Evolutionary conservation across 495 filamentous ascomycete genomes (phyloP).

Genomic region (Penicillium crystallinum): DNA sequence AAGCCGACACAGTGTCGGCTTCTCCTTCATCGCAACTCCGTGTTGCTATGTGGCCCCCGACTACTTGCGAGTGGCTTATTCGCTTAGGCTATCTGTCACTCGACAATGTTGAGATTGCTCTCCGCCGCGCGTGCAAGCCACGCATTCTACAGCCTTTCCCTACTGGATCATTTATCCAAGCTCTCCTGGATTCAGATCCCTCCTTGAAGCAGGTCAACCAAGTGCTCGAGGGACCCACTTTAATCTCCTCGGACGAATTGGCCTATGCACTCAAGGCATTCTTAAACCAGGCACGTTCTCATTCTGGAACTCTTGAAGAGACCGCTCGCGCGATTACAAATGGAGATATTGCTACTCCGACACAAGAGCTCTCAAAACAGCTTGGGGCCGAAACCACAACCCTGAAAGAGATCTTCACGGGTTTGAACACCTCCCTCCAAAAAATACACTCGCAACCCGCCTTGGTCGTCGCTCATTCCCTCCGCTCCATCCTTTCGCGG

Average conservation of each 20-base stretch:
- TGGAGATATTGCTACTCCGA: slow-evolving; percentile 20
- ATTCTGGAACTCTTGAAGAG: slow-evolving; percentile 31
- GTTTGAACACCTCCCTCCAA: slow-evolving; percentile 46
- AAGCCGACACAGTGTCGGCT: slow-evolving; percentile 17
- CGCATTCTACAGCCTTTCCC: slow-evolving; percentile 40
- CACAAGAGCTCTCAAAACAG: slow-evolving; percentile 23
- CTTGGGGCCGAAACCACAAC: slow-evolving; percentile 20
- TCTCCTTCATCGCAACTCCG: slow-evolving; percentile 35
- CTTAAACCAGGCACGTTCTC: slow-evolving; percentile 32
- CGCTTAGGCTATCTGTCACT: slow-evolving; percentile 56
- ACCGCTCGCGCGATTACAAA: slow-evolving; percentile 29
- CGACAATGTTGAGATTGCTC: slow-evolving; percentile 53
- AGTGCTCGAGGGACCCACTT: slow-evolving; percentile 41
- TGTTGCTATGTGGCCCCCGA: slow-evolving; percentile 46
- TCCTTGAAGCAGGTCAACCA: slow-evolving; percentile 54
- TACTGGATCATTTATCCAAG: slow-evolving; percentile 53
- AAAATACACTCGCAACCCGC: slow-evolving; percentile 62
- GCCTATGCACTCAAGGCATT: slow-evolving; percentile 36
- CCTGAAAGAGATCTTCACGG: slow-evolving; percentile 34
- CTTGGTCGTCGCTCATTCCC: slow-evolving; percentile 49
- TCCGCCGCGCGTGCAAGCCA: slow-evolving; percentile 49
- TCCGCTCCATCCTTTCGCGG: slow-evolving; percentile 60
- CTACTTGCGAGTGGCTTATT: slow-evolving; percentile 56
- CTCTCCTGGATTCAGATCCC: slow-evolving; percentile 55
- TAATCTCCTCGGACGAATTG: slow-evolving; percentile 44